Evolutionary conservation across 2,329 filamentous ascomycete genomes (phyloP).

Genomic region (Nothopassalora personata): DNA sequence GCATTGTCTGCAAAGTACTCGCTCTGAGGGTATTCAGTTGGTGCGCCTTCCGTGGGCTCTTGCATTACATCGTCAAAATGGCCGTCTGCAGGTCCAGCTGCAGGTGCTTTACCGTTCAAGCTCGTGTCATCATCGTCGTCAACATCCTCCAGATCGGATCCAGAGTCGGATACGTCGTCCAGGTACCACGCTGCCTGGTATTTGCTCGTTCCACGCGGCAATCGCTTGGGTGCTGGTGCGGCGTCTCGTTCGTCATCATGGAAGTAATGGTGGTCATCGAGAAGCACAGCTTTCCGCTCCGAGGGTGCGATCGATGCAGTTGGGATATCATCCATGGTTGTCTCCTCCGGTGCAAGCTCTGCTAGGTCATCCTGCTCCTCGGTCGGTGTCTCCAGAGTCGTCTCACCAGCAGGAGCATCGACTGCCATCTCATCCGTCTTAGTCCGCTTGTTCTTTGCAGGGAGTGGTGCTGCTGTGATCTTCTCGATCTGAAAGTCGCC

Average conservation of each 20-base stretch:
- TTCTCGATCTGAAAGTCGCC: slow-evolving; percentile 89
- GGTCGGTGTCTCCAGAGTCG: slow-evolving; percentile 64
- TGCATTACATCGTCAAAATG: slow-evolving; percentile 46
- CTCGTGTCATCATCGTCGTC: slow-evolving; percentile 50
- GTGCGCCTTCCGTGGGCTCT: slow-evolving; percentile 55
- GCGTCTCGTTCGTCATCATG: slow-evolving; percentile 72
- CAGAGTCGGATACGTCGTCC: slow-evolving; percentile 73
- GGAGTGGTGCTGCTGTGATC: slow-evolving; percentile 70
- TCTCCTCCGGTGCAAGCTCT: slow-evolving; percentile 80
- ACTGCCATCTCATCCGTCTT: slow-evolving; percentile 59
- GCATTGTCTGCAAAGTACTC: slow-evolving; percentile 80
- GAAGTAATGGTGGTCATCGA: slow-evolving; percentile 98
- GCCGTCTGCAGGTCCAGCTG: slow-evolving; percentile 72
- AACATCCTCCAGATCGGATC: slow-evolving; percentile 70
- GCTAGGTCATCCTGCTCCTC: slow-evolving; percentile 78
- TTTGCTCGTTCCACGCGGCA: slow-evolving; percentile 86
- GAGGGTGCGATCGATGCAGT: slow-evolving; percentile 45
- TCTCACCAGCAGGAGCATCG: slow-evolving; percentile 54
- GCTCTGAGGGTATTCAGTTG: slow-evolving; percentile 87
- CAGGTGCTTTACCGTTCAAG: slow-evolving; percentile 44
- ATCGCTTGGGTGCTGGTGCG: slow-evolving; percentile 59
- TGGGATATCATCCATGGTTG: slow-evolving; percentile 66
- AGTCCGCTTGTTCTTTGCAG: slow-evolving; percentile 48
- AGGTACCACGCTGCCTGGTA: slow-evolving; percentile 96
- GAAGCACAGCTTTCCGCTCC: slow-evolving; percentile 71